Base-by-base conservation (phyloP, 1,139 yeast genomes). In the Wickerhamiella infanticola region DNA sequence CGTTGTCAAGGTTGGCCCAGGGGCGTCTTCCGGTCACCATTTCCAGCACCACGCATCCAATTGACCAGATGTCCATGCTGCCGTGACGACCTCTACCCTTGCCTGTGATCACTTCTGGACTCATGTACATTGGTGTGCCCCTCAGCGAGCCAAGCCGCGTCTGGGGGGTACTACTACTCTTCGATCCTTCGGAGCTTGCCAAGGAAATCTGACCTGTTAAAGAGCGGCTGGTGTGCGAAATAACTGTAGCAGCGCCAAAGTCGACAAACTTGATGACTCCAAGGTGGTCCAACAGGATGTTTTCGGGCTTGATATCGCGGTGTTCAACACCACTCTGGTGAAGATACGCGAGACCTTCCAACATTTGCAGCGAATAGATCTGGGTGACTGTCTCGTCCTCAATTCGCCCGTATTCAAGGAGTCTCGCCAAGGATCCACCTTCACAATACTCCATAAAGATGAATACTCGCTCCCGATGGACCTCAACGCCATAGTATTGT, bases 81-180 rank as follows among this genome's bases (percentile, higher is more conserved):
- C 94, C 94, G 55, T 73, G 78, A 48, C 75, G 72, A 38, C 79
- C 82, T 3, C 74, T 65, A 3, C 46, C 47, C 3, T 78, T 69
- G 1, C 96, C 96, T 1, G 94, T 83, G 48, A 90, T 86, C 0
- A 85, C 86, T 60, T 90, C 98, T 0, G 98, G 98, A 0, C 97
- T 84, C 98, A 90, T 90, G 63, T 90, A 90, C 97, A 90, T 90
- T 18, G 98, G 98, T 0, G 98, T 90, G 44, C 98, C 98, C 0
- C 94, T 84, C 79, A 88, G 77, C 39, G 68, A 65, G 50, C 69
- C 64, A 45, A 69, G 57, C 50, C 67, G 56, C 48, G 72, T 56
- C 50, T 64, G 56, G 42, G 58, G 52, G 48, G 64, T 3, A 46
- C 51, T 39, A 39, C 37, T 41, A 11, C 35, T 25, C 35, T 13